phyloP scores from a whole-genome alignment of 768 basidiomycete genomes.

The Trametes meyenii region DNA sequence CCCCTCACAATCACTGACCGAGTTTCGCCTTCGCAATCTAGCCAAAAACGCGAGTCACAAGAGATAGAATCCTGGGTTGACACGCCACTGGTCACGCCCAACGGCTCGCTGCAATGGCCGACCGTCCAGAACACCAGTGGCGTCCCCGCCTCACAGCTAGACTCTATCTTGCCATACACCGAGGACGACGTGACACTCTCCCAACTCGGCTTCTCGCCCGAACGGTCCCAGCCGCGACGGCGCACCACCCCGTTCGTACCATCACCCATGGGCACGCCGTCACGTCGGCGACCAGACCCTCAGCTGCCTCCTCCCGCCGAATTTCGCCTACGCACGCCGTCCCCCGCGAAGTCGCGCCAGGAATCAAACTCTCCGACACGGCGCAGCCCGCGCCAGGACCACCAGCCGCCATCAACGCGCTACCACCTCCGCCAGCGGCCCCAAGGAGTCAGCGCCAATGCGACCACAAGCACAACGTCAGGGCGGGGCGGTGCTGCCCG shows the following conservation, averaged over 20 bases:
- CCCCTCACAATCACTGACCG: constrained; percentile 4
- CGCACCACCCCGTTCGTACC: neutral
- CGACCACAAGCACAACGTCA: neutral
- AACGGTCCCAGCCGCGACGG: constrained; percentile 16
- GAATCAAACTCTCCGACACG: neutral
- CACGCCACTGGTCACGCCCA: constrained; percentile 58
- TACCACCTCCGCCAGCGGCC: constrained; percentile 31
- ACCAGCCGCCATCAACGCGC: constrained; percentile 19
- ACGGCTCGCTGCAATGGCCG: constrained; percentile 53
- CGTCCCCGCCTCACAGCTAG: constrained; percentile 42
- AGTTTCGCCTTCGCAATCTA: constrained; percentile 5
- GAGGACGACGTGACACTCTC: constrained; percentile 41
- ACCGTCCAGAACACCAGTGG: constrained; percentile 35
- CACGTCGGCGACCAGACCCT: constrained; percentile 6
- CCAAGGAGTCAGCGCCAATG: neutral
- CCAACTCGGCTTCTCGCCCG: constrained; percentile 38
- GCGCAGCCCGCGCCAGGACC: neutral
- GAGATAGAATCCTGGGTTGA: constrained; percentile 49
- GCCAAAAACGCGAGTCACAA: constrained; percentile 39
- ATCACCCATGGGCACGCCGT: constrained; percentile 10
- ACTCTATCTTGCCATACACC: constrained; percentile 32
- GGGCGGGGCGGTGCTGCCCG: neutral
- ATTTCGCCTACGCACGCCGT: constrained; percentile 3
- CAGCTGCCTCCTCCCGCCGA: constrained; percentile 12
- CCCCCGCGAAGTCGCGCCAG: neutral